Evolutionary conservation across 179 eudicot genomes (phyloP).

Genomic region (Nepenthes alata): DNA sequence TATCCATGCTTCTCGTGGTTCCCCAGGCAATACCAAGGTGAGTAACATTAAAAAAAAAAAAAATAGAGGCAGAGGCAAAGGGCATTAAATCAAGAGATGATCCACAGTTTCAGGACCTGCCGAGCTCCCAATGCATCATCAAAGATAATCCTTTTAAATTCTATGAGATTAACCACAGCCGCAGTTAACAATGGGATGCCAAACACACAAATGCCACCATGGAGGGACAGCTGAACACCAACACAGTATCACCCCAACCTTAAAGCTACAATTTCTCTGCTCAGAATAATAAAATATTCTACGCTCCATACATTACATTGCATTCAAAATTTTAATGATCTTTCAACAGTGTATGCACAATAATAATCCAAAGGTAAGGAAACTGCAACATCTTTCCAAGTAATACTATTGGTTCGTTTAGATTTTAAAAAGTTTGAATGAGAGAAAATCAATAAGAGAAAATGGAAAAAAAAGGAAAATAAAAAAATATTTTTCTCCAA

Average conservation of each 20-base stretch:
- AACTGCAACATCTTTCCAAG: no score
- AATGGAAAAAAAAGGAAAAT: no score
- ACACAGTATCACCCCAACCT: conserved; percentile 30
- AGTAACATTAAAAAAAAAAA: no score
- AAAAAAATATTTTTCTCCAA: no score
- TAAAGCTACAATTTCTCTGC: conserved; percentile 29
- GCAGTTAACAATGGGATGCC: conserved; percentile 14
- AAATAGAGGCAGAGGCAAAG: conserved; percentile 14
- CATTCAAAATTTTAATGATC: conserved; percentile 9
- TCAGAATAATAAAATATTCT: conserved; percentile 16
- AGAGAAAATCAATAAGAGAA: no score
- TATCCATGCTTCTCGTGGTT: no score
- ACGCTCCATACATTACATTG: conserved; percentile 13
- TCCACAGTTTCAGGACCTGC: conserved; percentile 32
- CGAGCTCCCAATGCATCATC: conserved; percentile 23
- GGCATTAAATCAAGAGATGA: conserved; percentile 28
- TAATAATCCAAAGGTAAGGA: no score
- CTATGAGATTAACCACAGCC: conserved; percentile 17
- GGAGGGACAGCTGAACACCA: conserved; percentile 23
- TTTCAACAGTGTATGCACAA: no score
- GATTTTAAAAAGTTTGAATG: no score
- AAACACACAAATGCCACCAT: conserved; percentile 6
- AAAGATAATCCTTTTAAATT: conserved; percentile 13
- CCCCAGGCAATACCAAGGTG: no score
- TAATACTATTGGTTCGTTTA: no score